Percentiles rank a stretch among this genome's conserved stretches.
Conservation (phyloP, 495 filamentous ascomycete genomes). For the Emericellopsis terricola region DNA sequence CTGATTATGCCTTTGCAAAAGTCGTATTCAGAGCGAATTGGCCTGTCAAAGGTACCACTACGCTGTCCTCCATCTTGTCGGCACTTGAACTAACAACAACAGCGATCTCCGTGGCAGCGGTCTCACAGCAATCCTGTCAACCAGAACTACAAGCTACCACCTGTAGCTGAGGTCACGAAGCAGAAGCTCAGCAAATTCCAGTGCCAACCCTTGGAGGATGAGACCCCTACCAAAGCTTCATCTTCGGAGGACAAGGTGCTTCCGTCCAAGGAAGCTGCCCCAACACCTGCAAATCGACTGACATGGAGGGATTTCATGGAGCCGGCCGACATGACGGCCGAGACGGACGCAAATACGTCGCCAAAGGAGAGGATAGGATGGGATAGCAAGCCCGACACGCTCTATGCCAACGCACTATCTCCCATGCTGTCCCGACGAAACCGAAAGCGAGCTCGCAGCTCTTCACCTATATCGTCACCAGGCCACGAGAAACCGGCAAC, state of each 20-base stretch:
- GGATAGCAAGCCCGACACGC: constrained; percentile 15
- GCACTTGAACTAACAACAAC: constrained; percentile 10
- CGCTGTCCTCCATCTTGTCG: neutral
- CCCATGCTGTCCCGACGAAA: constrained; percentile 28
- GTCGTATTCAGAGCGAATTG: constrained; percentile 4
- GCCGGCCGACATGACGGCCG: constrained; percentile 32
- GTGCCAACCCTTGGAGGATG: constrained; percentile 11
- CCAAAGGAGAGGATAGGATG: constrained; percentile 24
- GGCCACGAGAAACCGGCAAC: constrained; percentile 11
- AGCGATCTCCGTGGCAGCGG: constrained; percentile 29
- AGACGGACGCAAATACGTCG: constrained; percentile 23
- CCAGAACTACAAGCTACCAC: constrained; percentile 9
- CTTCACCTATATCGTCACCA: constrained; percentile 63
- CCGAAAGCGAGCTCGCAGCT: constrained; percentile 62
- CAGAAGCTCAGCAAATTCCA: constrained; percentile 32
- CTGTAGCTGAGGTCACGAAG: constrained; percentile 29
- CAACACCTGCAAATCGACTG: constrained; percentile 58
- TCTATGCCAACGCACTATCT: constrained; percentile 22
- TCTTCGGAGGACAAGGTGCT: constrained; percentile 5
- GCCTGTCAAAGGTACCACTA: constrained; percentile 8
- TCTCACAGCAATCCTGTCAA: constrained; percentile 26
- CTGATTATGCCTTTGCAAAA: constrained; percentile 5
- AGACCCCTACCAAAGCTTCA: constrained; percentile 6
- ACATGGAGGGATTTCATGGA: constrained; percentile 69
- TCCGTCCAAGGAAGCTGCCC: constrained; percentile 21